Base-by-base conservation (phyloP, 495 filamentous ascomycete species). In the Cercophora sp. region DNA sequence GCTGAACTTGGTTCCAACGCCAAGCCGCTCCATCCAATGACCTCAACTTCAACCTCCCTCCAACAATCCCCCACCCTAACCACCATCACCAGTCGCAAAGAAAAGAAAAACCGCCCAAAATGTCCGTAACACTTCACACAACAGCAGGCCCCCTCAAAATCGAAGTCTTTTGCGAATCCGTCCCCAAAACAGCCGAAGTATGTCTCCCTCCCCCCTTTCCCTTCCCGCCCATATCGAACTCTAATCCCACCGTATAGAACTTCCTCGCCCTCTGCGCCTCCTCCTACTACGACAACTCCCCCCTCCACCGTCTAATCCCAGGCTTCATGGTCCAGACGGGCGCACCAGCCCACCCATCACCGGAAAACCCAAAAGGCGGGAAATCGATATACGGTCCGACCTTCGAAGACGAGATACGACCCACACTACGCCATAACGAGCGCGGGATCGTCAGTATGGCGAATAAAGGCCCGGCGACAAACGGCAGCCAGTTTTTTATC, bases 221-320 rank as follows among this genome's bases (percentile, higher is more conserved):
- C n/a, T n/a, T n/a, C n/a, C n/a, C n/a, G n/a, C n/a, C n/a, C n/a
- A n/a, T n/a, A n/a, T n/a, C n/a, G n/a, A 37, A 5, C n/a, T 15
- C 2, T 15, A 11, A n/a, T 10, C 36, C 36, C 8, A n/a, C n/a
- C 24, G n/a, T 13, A 36, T 63, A 95, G 86, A 98, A 97, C 74
- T 98, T 98, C 73, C 83, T 98, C 54, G 93, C 92, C 39, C 86
- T 98, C 35, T 95, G 89, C 77, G 93, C 94, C 56, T 88, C 85
- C 29, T 79, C 78, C 60, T 89, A 89, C 75, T 98, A 94, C 75
- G 78, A 93, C 68, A 70, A 78, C 65, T 92, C 87, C 5, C 89
- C 86, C n/a, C 88, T 97, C 77, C 92, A 96, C 78, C 87, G 92
- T 32, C 74, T 86, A 13, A 93, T 96, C 48, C 88, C 89, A 2